These are phyloP conservation scores for Lepidium aucheri DNA, from an alignment of 345 rosid species.

Conservation along the genomic window DNA sequence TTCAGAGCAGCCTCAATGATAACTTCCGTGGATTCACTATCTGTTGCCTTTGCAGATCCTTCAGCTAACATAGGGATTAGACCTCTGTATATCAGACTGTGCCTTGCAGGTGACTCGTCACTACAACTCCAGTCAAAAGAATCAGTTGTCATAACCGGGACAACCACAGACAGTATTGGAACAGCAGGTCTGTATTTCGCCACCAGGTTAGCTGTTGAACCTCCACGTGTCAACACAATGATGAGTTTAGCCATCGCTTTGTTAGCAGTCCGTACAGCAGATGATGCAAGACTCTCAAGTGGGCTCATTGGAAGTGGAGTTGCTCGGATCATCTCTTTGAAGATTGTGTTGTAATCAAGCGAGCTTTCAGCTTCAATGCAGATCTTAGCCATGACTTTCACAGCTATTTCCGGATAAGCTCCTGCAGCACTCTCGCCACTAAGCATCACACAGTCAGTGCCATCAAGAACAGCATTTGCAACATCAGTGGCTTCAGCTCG, in stretches of 20 bases:
- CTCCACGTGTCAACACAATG: slow-evolving; percentile 83
- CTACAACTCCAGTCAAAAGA: slow-evolving; percentile 86
- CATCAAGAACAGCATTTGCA: slow-evolving; percentile 86
- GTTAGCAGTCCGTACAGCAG: slow-evolving; percentile 87
- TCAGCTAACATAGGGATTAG: slow-evolving; percentile 74
- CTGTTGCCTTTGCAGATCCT: slow-evolving; percentile 93
- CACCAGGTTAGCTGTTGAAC: slow-evolving; percentile 77
- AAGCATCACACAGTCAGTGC: slow-evolving; percentile 91
- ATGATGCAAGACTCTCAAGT: slow-evolving; percentile 86
- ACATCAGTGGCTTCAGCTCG: slow-evolving; percentile 96
- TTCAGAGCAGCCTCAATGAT: slow-evolving; percentile 64
- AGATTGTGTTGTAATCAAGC: slow-evolving; percentile 67
- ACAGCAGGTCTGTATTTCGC: slow-evolving; percentile 95
- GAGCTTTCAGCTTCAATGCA: slow-evolving; percentile 84
- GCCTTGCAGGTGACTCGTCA: slow-evolving; percentile 89
- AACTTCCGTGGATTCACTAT: slow-evolving; percentile 78
- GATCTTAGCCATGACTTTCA: slow-evolving; percentile 73
- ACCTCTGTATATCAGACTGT: slow-evolving; percentile 79
- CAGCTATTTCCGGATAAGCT: slow-evolving; percentile 80
- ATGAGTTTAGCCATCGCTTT: slow-evolving; percentile 82
- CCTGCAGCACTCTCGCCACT: slow-evolving; percentile 95
- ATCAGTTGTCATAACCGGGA: slow-evolving; percentile 76
- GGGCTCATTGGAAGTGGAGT: slow-evolving; percentile 96
- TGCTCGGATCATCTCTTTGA: slow-evolving; percentile 81
- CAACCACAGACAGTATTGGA: slow-evolving; percentile 83